A percentile compares a stretch with the other conserved stretches of the same genome.
These are phyloP conservation scores for Starmerella vitae DNA, from an alignment of 805 yeast genomes.

Conservation along the genomic window DNA sequence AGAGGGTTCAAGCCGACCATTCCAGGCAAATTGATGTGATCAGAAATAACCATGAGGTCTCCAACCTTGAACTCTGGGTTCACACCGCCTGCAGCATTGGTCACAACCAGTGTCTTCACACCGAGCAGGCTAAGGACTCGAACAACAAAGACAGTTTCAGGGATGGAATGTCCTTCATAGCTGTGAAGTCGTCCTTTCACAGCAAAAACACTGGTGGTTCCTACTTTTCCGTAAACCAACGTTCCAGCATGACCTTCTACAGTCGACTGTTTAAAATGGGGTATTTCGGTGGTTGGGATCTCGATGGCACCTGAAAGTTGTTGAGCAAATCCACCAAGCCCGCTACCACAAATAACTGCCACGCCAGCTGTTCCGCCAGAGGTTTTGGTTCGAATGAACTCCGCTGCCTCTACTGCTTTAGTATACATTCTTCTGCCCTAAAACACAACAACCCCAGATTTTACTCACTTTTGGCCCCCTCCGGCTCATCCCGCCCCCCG, in stretches of 20 bases:
- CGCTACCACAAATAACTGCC: slow-evolving; percentile 87
- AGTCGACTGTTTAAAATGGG: slow-evolving; percentile 68
- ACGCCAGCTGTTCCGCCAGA: slow-evolving; percentile 37
- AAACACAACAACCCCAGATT: too few relatives aligned
- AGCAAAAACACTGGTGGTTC: slow-evolving; percentile 47
- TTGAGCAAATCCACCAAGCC: slow-evolving; percentile 73
- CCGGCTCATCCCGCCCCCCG: too few relatives aligned
- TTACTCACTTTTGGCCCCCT: too few relatives aligned
- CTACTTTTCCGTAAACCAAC: slow-evolving; percentile 65
- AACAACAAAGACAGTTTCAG: slow-evolving; percentile 72
- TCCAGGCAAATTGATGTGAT: slow-evolving; percentile 86
- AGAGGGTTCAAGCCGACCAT: slow-evolving; percentile 78
- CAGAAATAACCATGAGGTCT: slow-evolving; percentile 79
- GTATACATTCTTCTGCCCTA: too few relatives aligned
- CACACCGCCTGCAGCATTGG: slow-evolving; percentile 95
- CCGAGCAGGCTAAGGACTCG: slow-evolving; percentile 59
- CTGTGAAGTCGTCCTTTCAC: slow-evolving; percentile 91
- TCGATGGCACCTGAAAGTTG: slow-evolving; percentile 34
- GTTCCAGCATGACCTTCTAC: slow-evolving; percentile 86
- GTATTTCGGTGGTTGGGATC: slow-evolving; percentile 55
- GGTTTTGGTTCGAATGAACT: slow-evolving; percentile 10
- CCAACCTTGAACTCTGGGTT: slow-evolving; percentile 59
- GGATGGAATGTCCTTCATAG: slow-evolving; percentile 81
- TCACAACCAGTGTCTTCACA: slow-evolving; percentile 51
- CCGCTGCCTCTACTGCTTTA: slow-evolving; percentile 17